Evolutionary conservation across 2,329 filamentous ascomycete species (phyloP), one percentile per base, ranked within the genome.

Genomic region (Septoria linicola): DNA sequence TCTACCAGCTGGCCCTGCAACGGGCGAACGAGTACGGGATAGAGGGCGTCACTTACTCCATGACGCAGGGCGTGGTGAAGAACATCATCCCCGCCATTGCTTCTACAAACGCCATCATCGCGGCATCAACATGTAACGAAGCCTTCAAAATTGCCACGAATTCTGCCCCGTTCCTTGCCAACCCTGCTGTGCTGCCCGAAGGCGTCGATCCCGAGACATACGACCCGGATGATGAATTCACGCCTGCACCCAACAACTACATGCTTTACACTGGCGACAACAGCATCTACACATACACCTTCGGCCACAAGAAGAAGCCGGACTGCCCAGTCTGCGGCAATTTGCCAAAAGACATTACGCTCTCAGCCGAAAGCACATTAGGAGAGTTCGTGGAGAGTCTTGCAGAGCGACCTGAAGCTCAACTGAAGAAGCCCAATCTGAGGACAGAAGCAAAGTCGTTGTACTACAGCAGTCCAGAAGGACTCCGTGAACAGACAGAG

Each of bases 191-290:
- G 20, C 40, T 61, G n/a, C 59, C 59, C 2, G 53, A 47, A 5
- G 57, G 55, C n/a, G 41, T 54, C 27, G 59, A 61, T 49, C 55
- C 53, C 3, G 58, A 59, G 21, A 49, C 51, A 11, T 62, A 59
- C 40, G 51, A 58, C 49, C 51, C 55, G 10, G 45, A 55, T 23
- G 55, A 58, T 19, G 56, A 59, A 40, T 57, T 50, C 32, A 45
- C 53, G 13, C 59, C 59, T 8, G 59, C 54, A 5, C 95, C 67
- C 6, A 72, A 76, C 57, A 78, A 96, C 69, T 99, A 99, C 74
- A 97, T 97, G 91, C 96, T 96, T 88, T 99, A 99, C 71, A 96
- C 89, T 10, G 93, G 95, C 40, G 91, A 97, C 65, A 92, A 95
- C 65, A 82, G 87, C 59, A 87, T 99, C 59, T 99, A 99, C 75